Conservation (phyloP, 176 grass and related monocot species). For the Calamus simplicifolius region DNA sequence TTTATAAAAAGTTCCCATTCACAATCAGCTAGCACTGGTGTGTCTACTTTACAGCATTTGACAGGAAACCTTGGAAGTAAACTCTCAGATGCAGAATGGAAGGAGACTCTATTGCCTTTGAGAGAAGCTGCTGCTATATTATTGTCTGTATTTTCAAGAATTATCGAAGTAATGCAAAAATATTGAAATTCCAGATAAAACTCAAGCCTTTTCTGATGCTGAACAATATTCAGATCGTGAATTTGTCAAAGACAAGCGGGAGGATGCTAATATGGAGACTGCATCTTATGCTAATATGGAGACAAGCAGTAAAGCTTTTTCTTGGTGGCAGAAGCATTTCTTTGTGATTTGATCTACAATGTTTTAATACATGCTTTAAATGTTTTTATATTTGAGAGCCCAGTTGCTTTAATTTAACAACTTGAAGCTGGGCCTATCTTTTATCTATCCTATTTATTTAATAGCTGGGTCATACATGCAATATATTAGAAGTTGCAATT, state of each 20-base stretch:
- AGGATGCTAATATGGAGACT: conserved; percentile 57
- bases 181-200: conserved; percentile 87
- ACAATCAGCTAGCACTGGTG: conserved; percentile 59
- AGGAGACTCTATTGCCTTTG: conserved; percentile 49
- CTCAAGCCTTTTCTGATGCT: conserved; percentile 53
- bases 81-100: conserved; percentile 70
- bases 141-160: conserved; percentile 54
- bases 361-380: no score
- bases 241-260: conserved; percentile 56
- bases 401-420: no score
- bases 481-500: no score
- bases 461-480: no score
- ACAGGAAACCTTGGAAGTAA: conserved; percentile 56
- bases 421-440: no score
- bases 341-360: no score
- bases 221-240: conserved; percentile 81
- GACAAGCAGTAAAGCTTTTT: no score
- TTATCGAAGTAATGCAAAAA: conserved; percentile 73
- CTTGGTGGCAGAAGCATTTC: no score
- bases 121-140: conserved; percentile 60
- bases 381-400: no score
- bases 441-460: no score
- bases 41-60: conserved; percentile 65
- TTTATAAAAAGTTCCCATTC: conserved; percentile 77
- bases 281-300: conserved; percentile 22